phyloP scores from a whole-genome alignment of 225 moss, liverwort and hornwort genomes.

The Takakia lepidozioides region DNA sequence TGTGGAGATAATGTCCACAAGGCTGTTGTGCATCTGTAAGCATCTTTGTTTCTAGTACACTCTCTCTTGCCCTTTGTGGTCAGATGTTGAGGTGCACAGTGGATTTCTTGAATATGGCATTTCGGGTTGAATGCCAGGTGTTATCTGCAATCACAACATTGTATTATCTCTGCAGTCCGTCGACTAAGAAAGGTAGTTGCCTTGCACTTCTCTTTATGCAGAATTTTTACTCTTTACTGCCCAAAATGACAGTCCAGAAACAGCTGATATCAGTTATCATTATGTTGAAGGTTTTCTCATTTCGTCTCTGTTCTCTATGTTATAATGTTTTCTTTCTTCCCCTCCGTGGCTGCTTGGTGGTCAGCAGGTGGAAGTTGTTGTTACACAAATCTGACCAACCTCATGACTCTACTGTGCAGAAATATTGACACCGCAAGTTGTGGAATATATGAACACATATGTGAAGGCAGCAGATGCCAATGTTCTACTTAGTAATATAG shows the following conservation, averaged over 20 bases:
- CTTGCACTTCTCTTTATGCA: not conserved
- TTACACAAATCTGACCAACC: no score
- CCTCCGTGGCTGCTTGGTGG: not conserved
- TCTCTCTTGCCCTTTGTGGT: no score
- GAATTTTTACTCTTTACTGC: not conserved
- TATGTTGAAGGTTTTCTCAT: not conserved
- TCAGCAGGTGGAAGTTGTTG: no score
- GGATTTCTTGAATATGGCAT: no score
- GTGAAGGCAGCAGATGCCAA: conserved; percentile 37
- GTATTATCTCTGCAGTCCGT: conserved; percentile 48
- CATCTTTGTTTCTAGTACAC: no score
- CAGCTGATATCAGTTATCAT: not conserved
- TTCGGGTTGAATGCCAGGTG: conserved; percentile 28
- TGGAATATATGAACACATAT: conserved; percentile 50
- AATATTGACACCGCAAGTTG: conserved; percentile 48
- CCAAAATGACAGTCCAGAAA: no score
- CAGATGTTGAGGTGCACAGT: no score
- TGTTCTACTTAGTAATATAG: conserved; percentile 43
- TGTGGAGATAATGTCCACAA: not conserved
- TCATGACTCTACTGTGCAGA: conserved; percentile 21
- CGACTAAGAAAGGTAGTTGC: conserved; percentile 41
- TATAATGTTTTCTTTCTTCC: not conserved
- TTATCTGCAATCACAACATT: conserved; percentile 54
- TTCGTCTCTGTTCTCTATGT: not conserved
- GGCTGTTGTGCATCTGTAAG: no score